Percentiles rank a stretch among this genome's conserved stretches.
These are phyloP conservation scores for Kalanchoe fedtschenkoi DNA, from an alignment of 164 flowering plant species.

Conservation along the genomic window DNA sequence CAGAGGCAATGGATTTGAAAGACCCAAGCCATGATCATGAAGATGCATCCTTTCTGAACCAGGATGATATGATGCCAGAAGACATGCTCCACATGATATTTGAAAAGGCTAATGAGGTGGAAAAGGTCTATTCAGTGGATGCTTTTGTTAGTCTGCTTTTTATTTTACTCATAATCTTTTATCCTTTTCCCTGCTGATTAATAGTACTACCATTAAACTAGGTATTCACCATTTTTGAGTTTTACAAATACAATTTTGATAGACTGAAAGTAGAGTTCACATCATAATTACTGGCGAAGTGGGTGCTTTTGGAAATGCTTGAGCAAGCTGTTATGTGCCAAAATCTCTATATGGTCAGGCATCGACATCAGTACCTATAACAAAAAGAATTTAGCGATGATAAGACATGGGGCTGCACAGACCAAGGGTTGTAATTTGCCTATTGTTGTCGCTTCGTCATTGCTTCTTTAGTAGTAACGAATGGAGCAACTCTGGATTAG, in stretches of 20 bases:
- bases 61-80: conserved; percentile 31
- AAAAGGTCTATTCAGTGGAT: conserved; percentile 9
- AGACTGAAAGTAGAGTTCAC: conserved; percentile 1
- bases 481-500: background rate
- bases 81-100: conserved; percentile 42
- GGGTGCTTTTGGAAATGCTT: background rate
- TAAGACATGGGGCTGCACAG: background rate
- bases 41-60: conserved; percentile 15
- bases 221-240: background rate
- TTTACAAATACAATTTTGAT: background rate
- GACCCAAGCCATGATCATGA: conserved; percentile 16
- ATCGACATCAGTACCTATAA: background rate
- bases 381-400: background rate
- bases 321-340: background rate
- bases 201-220: background rate
- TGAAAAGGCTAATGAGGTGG: conserved; percentile 31
- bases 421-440: background rate
- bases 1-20: conserved; percentile 21
- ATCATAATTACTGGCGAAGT: background rate
- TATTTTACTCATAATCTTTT: background rate
- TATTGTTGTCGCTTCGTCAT: background rate
- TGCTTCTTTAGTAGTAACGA: background rate
- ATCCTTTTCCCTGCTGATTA: background rate
- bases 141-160: background rate
- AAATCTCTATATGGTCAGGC: background rate